phyloP scores from a whole-genome alignment of 352 stramenopile genomes.

The Globisporangium nunn region DNA sequence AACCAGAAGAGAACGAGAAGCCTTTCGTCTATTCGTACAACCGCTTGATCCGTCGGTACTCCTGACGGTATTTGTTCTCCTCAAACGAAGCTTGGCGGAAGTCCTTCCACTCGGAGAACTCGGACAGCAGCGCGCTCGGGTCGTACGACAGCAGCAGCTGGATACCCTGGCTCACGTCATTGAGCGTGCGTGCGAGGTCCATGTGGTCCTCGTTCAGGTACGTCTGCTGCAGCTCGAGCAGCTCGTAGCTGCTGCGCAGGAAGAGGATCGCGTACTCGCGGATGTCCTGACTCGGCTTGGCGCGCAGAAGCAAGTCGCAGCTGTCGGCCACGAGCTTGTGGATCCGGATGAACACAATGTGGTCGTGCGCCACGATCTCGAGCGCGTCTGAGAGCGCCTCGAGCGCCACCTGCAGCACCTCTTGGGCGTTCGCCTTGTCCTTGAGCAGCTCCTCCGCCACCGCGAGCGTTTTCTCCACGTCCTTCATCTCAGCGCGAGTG shows the following conservation, averaged over 20 bases:
- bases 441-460: slow-evolving; percentile 61
- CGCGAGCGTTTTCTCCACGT: slow-evolving; percentile 60
- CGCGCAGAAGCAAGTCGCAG: slow-evolving; percentile 78
- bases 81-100: slow-evolving; percentile 86
- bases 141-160: slow-evolving; percentile 85
- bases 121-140: slow-evolving; percentile 73
- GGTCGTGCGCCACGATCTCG: slow-evolving; percentile 78
- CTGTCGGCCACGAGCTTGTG: slow-evolving; percentile 88
- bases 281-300: slow-evolving; percentile 48
- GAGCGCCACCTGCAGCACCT: slow-evolving; percentile 63
- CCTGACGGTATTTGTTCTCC: slow-evolving; percentile 84
- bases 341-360: slow-evolving; percentile 87
- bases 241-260: slow-evolving; percentile 73
- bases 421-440: slow-evolving; percentile 27
- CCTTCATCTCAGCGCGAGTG: slow-evolving; percentile 25
- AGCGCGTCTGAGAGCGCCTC: slow-evolving; percentile 76
- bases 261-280: slow-evolving; percentile 85
- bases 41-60: slow-evolving; percentile 88
- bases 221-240: slow-evolving; percentile 84
- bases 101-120: slow-evolving; percentile 81
- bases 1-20: background rate
- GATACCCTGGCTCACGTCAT: slow-evolving; percentile 90
- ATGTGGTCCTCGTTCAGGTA: slow-evolving; percentile 87
- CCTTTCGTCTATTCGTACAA: slow-evolving; percentile 78
- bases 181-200: slow-evolving; percentile 86